Percentiles rank a stretch among this genome's conserved stretches.
Conservation (phyloP, 2,329 filamentous ascomycete species). For the Conoideocrella luteorostrata region DNA sequence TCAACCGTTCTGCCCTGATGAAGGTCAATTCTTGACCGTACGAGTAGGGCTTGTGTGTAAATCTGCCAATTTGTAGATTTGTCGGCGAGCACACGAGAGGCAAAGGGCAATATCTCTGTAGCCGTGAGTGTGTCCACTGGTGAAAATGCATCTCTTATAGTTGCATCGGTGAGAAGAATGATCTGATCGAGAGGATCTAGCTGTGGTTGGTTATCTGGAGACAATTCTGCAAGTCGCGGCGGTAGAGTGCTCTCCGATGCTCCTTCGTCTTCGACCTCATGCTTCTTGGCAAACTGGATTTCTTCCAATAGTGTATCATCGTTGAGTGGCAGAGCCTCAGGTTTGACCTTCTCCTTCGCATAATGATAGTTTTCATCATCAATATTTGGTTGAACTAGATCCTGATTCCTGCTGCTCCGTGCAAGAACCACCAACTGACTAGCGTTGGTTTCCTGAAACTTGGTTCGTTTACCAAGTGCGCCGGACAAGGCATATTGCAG, state of each 20-base stretch:
- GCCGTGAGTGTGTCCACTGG: constrained; percentile 78
- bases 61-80: constrained; percentile 96
- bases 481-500: constrained; percentile 82
- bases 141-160: constrained; percentile 80
- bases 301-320: constrained; percentile 89
- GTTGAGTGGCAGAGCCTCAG: constrained; percentile 71
- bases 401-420: constrained; percentile 52
- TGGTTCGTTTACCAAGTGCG: constrained; percentile 76
- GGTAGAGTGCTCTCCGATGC: constrained; percentile 44
- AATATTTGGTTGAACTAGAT: constrained; percentile 11
- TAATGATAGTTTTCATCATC: constrained; percentile 13
- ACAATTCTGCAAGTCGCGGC: constrained; percentile 52
- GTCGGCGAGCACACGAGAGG: constrained; percentile 77
- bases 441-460: constrained; percentile 69
- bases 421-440: constrained; percentile 91
- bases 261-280: constrained; percentile 33
- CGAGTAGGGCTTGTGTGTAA: constrained; percentile 87
- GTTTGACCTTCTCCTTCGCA: constrained; percentile 31
- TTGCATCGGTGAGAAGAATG: constrained; percentile 80
- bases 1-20: constrained; percentile 84
- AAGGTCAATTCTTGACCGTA: constrained; percentile 83
- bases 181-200: constrained; percentile 81
- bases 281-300: constrained; percentile 70
- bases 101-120: constrained; percentile 92
- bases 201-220: constrained; percentile 75